Base-by-base conservation (phyloP, 805 yeast species). In the Wickerhamomyces silvicola region DNA sequence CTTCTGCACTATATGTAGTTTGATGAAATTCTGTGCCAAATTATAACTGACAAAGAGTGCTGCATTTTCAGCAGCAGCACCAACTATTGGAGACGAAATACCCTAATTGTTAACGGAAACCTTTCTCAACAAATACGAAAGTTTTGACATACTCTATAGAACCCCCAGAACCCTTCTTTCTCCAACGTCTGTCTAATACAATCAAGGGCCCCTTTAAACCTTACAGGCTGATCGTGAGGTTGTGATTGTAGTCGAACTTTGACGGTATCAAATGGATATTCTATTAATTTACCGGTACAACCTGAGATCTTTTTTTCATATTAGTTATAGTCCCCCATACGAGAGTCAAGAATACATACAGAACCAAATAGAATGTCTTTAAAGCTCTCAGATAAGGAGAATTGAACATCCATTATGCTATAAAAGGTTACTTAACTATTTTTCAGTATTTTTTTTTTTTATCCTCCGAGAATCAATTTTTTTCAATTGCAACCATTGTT, bases 241-340 rank as follows among this genome's bases (percentile, higher is more conserved):
- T 84, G 92, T 2, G 86, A 73, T 50, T 81, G 90, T 19, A 90
- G 64, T 36, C 96, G 67, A 4, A 88, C 97, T 57, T 88, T 88
- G 27, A 87, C 70, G 0, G 97, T 90, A 49, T 88, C 97, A 44
- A 88, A 86, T 0, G 97, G 97, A 48, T 78, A 88, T 56, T 88
- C 97, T 10, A 88, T 72, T 19, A 81, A 46, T 53, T 88, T 90
- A 2, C 95, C 96, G 4, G 76, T 56, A 34, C 85, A 80, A 11
- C 97, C 97, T 1, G 96, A 66, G 8, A 51, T 17, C 55, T 51
- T 10, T 26, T 24, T 12, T 17, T 19, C 10, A 5, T 25, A 8
- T 11, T 25, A 13, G 18, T 10, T n/a, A 17, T 24, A 15, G 19
- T 13, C 3, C 19, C 21, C 14, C n/a, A 14, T 17, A 19, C 19